Evolutionary conservation across 768 basidiomycete species (phyloP).

Genomic region (Termitomyces bulborhizus): DNA sequence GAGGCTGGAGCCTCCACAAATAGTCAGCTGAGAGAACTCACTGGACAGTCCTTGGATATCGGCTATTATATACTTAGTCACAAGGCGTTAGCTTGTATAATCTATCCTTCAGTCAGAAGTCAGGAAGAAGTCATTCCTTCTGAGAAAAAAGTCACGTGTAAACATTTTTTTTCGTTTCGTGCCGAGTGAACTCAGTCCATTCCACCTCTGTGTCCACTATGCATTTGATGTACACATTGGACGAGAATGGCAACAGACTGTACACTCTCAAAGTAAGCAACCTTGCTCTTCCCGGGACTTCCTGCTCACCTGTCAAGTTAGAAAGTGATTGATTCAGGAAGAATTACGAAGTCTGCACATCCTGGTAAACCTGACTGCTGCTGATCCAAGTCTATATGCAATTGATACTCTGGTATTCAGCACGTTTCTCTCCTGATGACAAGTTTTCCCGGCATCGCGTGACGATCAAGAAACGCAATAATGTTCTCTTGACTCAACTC

Average conservation of each 20-base stretch:
- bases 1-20: neutral
- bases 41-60: neutral
- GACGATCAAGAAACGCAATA: conserved; percentile 91
- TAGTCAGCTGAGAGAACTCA: neutral
- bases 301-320: conserved; percentile 23
- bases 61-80: neutral
- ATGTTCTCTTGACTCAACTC: conserved; percentile 83
- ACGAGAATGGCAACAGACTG: conserved; percentile 68
- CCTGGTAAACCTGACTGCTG: conserved; percentile 57
- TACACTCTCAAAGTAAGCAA: conserved; percentile 86
- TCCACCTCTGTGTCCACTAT: conserved; percentile 35
- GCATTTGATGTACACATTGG: conserved; percentile 96
- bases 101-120: too few relatives aligned
- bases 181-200: neutral
- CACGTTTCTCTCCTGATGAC: conserved; percentile 98
- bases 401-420: conserved; percentile 31
- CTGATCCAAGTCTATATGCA: conserved; percentile 1
- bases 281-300: neutral
- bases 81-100: too few relatives aligned
- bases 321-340: conserved; percentile 82
- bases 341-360: conserved; percentile 92
- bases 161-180: neutral
- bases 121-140: neutral
- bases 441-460: conserved; percentile 98
- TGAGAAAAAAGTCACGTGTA: conserved; percentile 7